Base-by-base conservation (phyloP, 495 filamentous ascomycete genomes). In the Aspergillus biplanus region DNA sequence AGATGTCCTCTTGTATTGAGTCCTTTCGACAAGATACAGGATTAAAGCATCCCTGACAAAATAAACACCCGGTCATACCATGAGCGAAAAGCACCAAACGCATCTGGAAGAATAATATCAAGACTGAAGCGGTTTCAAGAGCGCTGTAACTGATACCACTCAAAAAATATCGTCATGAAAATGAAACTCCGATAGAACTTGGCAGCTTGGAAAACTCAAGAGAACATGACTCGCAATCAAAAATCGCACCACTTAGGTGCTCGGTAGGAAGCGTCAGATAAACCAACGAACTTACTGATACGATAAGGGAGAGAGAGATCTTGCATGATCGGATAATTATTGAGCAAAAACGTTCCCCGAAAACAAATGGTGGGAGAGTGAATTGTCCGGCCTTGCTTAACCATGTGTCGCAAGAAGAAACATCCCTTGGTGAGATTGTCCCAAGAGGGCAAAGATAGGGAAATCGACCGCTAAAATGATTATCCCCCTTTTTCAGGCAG, bases 401-500 rank as follows among this genome's bases (percentile, higher is more conserved):
- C 21, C 47, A 50, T 50, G 47, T 50, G 47, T 50, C 16, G 16
- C n/a, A 8, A 50, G 47, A 50, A 50, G 16, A n/a, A 50, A 7
- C 47, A 27, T 18, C n/a, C n/a, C 27, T 50, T 50, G 47, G 47
- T 44, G 39, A 44, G 39, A 44, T 12, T 44, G 39, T 11, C 39
- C 48, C 48, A 8, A 16, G 48, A 50, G 18, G 48, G 1, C 48
- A 50, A 50, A 54, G 27, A 34, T 33, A n/a, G 27, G 7, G 33
- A 21, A 48, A 52, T 15, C 7, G 37, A 18, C 54, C 53, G 35
- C 59, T 33, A 58, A 59, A 58, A 56, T 16, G 31, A 66, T 66
- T 66, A 54, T 61, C 61, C 57, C 59, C 52, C 32, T 64, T 13
- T n/a, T 63, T 57, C 42, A 59, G 58, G 50, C 49, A 39, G 32